Conservation (phyloP, 192 early-diverging fungal genomes). For the Backusella tuberculispora region DNA sequence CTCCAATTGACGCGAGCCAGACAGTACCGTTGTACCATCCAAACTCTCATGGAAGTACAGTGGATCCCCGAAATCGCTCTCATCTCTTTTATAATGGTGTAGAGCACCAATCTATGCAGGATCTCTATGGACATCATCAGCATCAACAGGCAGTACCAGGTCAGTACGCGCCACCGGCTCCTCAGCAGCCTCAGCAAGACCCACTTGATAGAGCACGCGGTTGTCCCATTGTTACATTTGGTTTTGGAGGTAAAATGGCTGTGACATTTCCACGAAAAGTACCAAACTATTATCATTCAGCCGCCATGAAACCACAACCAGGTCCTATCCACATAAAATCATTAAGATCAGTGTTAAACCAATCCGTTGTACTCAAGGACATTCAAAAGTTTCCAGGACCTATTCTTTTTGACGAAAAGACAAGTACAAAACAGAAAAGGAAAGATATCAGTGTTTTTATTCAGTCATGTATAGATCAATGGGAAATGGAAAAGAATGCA, state of each 20-base stretch:
- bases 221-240: slow-evolving; percentile 68
- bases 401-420: slow-evolving; percentile 58
- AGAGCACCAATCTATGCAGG: slow-evolving; percentile 23
- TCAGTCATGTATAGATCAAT: slow-evolving; percentile 37
- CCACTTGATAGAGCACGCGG: slow-evolving; percentile 50
- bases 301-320: slow-evolving; percentile 15
- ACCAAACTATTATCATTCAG: slow-evolving; percentile 46
- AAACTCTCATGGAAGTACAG: not conserved
- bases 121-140: slow-evolving; percentile 2
- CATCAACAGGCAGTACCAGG: not conserved
- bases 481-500: slow-evolving; percentile 13
- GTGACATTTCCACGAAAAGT: slow-evolving; percentile 69
- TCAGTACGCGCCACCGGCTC: not conserved
- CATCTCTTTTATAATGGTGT: slow-evolving; percentile 16
- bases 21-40: not conserved
- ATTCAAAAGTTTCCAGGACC: slow-evolving; percentile 56
- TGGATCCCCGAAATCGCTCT: slow-evolving; percentile 3
- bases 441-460: slow-evolving; percentile 52
- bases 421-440: slow-evolving; percentile 49
- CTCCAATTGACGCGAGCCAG: not conserved
- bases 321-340: slow-evolving; percentile 48
- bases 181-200: slow-evolving; percentile 25
- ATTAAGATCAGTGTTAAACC: slow-evolving; percentile 47
- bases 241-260: slow-evolving; percentile 76
- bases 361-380: slow-evolving; percentile 17